Percentiles rank a stretch among this genome's conserved stretches.
These are phyloP conservation scores for Rubia yunnanensis DNA, from an alignment of 257 asterid species.

Conservation along the genomic window DNA sequence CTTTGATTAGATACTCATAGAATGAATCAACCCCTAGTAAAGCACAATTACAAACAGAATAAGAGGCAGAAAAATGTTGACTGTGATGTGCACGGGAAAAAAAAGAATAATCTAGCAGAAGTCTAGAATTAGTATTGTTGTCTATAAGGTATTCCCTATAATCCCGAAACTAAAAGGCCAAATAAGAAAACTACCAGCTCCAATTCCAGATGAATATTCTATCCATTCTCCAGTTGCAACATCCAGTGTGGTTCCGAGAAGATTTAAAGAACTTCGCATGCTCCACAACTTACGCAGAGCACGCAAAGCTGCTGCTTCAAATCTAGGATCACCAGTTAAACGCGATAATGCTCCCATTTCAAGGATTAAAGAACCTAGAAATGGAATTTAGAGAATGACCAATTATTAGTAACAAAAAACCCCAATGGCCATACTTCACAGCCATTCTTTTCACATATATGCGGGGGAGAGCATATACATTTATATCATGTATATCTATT, in stretches of 20 bases:
- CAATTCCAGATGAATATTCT: slow-evolving; percentile 88
- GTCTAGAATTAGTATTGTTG: background rate
- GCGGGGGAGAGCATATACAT: background rate
- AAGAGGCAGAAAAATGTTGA: slow-evolving; percentile 1
- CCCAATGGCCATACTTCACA: background rate
- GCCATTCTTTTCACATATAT: background rate
- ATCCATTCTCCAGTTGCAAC: slow-evolving; percentile 88
- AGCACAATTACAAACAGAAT: slow-evolving; percentile 11
- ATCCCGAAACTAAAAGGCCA: background rate
- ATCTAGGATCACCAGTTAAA: slow-evolving; percentile 85
- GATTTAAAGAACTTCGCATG: slow-evolving; percentile 94
- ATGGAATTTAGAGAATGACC: slow-evolving; percentile 16
- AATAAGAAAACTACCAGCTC: slow-evolving; percentile 56
- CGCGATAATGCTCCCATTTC: slow-evolving; percentile 97
- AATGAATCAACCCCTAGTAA: slow-evolving; percentile 87
- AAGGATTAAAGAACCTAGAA: slow-evolving; percentile 85
- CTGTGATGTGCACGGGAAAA: background rate
- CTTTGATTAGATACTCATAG: slow-evolving; percentile 86
- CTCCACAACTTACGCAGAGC: slow-evolving; percentile 96
- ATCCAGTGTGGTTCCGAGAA: slow-evolving; percentile 88
- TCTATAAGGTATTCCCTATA: background rate
- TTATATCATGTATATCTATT: background rate
- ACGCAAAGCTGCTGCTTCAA: slow-evolving; percentile 77
- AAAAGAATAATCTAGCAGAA: background rate
- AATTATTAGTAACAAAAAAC: slow-evolving; percentile 6